Base-by-base conservation (phyloP, 495 filamentous ascomycete species). In the Xylaria grammica region DNA sequence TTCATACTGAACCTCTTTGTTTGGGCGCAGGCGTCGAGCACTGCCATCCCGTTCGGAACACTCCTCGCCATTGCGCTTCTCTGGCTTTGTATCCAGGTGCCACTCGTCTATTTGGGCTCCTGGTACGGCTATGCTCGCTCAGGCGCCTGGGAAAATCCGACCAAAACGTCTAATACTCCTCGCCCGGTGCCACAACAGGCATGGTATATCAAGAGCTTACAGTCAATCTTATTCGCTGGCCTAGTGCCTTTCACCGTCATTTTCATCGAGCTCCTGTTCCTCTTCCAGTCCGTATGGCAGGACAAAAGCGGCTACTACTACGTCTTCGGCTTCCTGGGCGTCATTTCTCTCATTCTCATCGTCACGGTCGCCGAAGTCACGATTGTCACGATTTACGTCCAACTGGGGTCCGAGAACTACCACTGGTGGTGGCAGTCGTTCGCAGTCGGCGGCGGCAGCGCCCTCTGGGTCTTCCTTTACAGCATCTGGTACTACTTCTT, bases 361-460 rank as follows among this genome's bases (percentile, higher is more conserved):
- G 75, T 96, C 22, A 92, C 91, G 1, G 87, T 97, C 27, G 85
- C 92, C 55, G 92, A 97, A 81, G 93, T 96, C 59, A 96, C 92
- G 1, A 88, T 97, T 30, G 92, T 97, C 55, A 90, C 87, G 3
- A 93, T 92, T 17, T 97, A 97, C 73, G 87, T 90, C 49, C 89
- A 91, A 74, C 86, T 97, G 24, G 96, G 93, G 77, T 79, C 86
- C 11, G 94, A 93, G 87, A 94, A 97, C 73, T 92, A 96, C 75
- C 85, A 95, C 74, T 97, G 94, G 94, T 96, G 91, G 92, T 97
- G 93, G 93, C 90, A 92, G 72, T 92, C 90, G 66, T 95, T 97
- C 80, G 75, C 93, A 40, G 86, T 94, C 17, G 94, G 94, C 45
- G 89, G 89, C 55, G 89, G 89, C 68, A 90, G 87, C 66, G 86